phyloP scores from a whole-genome alignment of 1,284 basidiomycete species.

The Xerocomus nothofagi region DNA sequence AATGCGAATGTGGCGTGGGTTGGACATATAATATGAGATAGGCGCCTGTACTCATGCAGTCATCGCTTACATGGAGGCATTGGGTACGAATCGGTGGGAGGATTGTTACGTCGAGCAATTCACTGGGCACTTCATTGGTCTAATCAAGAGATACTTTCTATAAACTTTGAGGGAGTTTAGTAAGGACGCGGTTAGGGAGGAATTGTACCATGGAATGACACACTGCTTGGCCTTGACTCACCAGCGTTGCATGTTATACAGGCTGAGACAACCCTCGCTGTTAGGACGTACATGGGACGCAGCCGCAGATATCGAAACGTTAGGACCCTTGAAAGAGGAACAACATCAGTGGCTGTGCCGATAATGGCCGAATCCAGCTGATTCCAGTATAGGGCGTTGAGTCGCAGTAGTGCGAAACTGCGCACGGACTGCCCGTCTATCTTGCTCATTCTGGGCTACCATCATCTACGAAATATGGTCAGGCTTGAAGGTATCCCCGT shows the following conservation, averaged over 20 bases:
- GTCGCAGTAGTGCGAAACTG: slow-evolving; percentile 3
- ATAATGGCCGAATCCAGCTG: slow-evolving; percentile 15
- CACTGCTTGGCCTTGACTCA: too few relatives aligned
- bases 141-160: neutral
- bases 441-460: slow-evolving; percentile 3
- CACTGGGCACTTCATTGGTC: neutral
- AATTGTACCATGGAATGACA: neutral
- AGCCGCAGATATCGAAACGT: neutral
- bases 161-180: neutral
- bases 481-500: slow-evolving; percentile 56
- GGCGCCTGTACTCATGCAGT: neutral
- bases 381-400: slow-evolving; percentile 10
- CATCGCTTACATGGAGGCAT: neutral
- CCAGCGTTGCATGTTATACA: neutral
- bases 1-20: too few relatives aligned
- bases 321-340: neutral
- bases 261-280: neutral
- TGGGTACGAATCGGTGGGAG: too few relatives aligned
- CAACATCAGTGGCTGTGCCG: slow-evolving; percentile 27
- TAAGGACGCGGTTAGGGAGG: neutral
- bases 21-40: too few relatives aligned
- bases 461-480: slow-evolving; percentile 26
- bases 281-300: neutral
- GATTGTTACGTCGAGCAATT: slow-evolving; percentile 4
- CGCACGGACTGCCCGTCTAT: slow-evolving; percentile 1